Percentiles rank a stretch among this genome's conserved stretches.
Evolutionary conservation across 192 early-diverging fungal species (phyloP).

Genomic region (Globomyces pollinis-pini): DNA sequence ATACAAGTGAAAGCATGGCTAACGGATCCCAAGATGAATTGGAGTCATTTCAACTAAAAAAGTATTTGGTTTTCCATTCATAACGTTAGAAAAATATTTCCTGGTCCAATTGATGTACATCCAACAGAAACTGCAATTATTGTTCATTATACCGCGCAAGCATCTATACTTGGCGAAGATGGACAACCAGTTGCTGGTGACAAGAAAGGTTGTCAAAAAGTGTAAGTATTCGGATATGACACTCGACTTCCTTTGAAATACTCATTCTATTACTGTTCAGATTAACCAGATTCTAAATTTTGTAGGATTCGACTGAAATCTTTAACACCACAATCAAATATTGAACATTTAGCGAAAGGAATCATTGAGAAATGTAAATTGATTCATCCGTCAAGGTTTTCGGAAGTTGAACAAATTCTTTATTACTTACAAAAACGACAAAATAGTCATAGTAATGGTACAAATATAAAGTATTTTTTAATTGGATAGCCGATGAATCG

Average conservation of each 20-base stretch:
- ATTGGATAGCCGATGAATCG: conserved; percentile 6
- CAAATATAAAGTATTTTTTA: background rate
- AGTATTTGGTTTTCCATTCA: conserved; percentile 16
- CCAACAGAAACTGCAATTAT: conserved; percentile 40
- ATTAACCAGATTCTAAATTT: background rate
- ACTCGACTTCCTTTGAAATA: conserved; percentile 8
- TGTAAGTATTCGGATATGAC: conserved; percentile 19
- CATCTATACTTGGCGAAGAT: conserved; percentile 29
- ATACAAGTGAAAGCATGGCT: conserved; percentile 6
- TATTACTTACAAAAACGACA: conserved; percentile 34
- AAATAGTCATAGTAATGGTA: background rate
- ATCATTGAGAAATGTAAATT: conserved; percentile 47
- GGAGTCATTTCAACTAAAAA: conserved; percentile 19
- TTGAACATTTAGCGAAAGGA: conserved; percentile 29
- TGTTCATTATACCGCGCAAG: conserved; percentile 42
- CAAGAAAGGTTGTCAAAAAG: conserved; percentile 36
- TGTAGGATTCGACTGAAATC: conserved; percentile 32
- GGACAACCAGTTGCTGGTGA: conserved; percentile 35
- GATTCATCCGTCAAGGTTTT: conserved; percentile 30
- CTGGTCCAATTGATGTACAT: conserved; percentile 40
- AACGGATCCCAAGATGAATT: conserved; percentile 14
- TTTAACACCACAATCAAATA: conserved; percentile 19
- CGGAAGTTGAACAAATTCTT: conserved; percentile 32
- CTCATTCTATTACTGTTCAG: background rate
- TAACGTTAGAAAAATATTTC: conserved; percentile 39